Conservation (phyloP, 352 stramenopile species). For the Globisporangium sylvaticum region DNA sequence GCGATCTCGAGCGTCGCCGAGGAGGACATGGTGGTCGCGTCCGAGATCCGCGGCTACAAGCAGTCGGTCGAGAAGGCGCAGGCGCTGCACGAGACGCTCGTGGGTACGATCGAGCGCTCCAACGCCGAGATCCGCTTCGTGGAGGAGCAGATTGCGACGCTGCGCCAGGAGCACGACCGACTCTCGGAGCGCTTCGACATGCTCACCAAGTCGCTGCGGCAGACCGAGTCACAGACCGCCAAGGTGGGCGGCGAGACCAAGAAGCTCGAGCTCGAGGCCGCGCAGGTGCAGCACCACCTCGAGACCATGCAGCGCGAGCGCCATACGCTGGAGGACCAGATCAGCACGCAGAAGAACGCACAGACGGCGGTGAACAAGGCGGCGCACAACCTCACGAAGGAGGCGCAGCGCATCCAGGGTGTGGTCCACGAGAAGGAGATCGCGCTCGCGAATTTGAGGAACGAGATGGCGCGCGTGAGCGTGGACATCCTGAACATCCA, state of each 20-base stretch:
- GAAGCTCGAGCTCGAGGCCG: conserved; percentile 69
- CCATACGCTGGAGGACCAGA: conserved; percentile 85
- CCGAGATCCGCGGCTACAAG: conserved; percentile 87
- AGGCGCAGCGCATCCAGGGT: conserved; percentile 65
- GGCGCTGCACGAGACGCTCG: conserved; percentile 77
- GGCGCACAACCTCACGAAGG: conserved; percentile 87
- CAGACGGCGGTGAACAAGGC: conserved; percentile 90
- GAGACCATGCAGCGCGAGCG: conserved; percentile 87
- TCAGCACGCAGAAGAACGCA: conserved; percentile 76
- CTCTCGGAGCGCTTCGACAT: conserved; percentile 84
- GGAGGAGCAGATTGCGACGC: conserved; percentile 55
- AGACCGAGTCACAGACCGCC: conserved; percentile 80
- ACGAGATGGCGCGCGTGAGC: conserved; percentile 91
- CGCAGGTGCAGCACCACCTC: conserved; percentile 62
- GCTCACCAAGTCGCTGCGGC: conserved; percentile 82
- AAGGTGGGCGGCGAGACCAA: conserved; percentile 60
- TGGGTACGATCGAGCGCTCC: conserved; percentile 83
- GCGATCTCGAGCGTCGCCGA: conserved; percentile 79
- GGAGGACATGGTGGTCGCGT: conserved; percentile 76
- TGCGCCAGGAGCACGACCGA: conserved; percentile 64
- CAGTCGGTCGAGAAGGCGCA: conserved; percentile 82
- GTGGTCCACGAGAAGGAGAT: conserved; percentile 89
- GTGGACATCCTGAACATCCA: conserved; percentile 92
- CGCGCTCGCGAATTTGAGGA: conserved; percentile 81
- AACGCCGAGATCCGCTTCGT: conserved; percentile 75